Evolutionary conservation across 106 monocot genomes (phyloP).

Genomic region (Amphibolis antarctica): DNA sequence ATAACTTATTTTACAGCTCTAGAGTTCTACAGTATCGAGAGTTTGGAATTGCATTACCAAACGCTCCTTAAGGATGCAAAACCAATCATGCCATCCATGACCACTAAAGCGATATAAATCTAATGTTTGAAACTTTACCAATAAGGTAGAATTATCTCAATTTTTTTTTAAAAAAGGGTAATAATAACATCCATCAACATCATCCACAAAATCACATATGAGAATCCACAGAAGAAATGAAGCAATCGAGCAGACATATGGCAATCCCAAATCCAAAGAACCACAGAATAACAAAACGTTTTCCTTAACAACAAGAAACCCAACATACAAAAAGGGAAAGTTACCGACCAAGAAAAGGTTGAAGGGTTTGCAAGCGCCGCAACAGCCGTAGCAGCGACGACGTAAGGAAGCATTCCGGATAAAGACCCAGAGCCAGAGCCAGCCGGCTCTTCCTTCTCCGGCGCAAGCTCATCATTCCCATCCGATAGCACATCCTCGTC

Average conservation of each 20-base stretch:
- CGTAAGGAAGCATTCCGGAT: constrained; percentile 75
- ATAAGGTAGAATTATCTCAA: too few relatives aligned
- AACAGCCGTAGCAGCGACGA: constrained; percentile 79
- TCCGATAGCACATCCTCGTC: not conserved
- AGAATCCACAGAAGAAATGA: not conserved
- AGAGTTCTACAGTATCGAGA: too few relatives aligned
- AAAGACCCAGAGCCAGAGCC: constrained; percentile 17
- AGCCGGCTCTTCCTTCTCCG: constrained; percentile 4
- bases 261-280: not conserved
- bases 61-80: too few relatives aligned
- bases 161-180: too few relatives aligned
- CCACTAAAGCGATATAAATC: too few relatives aligned
- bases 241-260: not conserved
- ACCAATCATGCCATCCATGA: too few relatives aligned
- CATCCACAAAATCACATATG: not conserved
- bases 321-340: not conserved
- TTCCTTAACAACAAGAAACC: not conserved
- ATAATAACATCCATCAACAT: too few relatives aligned
- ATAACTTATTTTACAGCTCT: too few relatives aligned
- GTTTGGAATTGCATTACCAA: too few relatives aligned
- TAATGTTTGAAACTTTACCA: too few relatives aligned
- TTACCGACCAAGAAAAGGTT: constrained; percentile 80
- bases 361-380: constrained; percentile 62
- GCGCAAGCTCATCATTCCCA: not conserved
- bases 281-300: not conserved